Conservation (phyloP, 192 early-diverging fungal species). For the Pilobolus umbonatus region DNA sequence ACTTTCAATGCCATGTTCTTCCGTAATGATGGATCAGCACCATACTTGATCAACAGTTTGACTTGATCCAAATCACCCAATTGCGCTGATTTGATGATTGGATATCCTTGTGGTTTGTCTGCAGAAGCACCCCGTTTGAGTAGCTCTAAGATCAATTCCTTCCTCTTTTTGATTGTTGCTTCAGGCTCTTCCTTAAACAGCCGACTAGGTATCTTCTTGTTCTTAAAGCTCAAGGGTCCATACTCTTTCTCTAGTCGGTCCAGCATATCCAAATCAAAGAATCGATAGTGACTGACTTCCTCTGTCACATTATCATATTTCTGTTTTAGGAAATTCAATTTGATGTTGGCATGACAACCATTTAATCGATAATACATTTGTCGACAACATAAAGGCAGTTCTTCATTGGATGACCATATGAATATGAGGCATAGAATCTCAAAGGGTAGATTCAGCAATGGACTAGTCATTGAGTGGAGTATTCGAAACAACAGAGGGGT, state of each 20-base stretch:
- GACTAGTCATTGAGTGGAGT: too few species aligned
- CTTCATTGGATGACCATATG: constrained; percentile 23
- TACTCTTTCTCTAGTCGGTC: constrained; percentile 4
- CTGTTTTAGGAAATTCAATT: constrained; percentile 20
- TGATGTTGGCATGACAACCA: constrained; percentile 8
- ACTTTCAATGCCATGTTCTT: constrained; percentile 33
- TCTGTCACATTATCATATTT: constrained; percentile 10
- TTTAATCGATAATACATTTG: constrained; percentile 10
- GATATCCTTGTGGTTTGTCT: constrained; percentile 34
- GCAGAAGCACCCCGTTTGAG: constrained; percentile 34
- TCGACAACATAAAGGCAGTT: constrained; percentile 19
- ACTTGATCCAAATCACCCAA: constrained; percentile 27
- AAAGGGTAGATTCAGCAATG: constrained; percentile 17
- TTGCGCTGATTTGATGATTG: constrained; percentile 36
- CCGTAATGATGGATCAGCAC: constrained; percentile 25
- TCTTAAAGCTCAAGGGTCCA: not conserved
- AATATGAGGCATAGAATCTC: constrained; percentile 33
- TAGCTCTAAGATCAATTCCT: constrained; percentile 19
- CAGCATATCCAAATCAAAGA: constrained; percentile 21
- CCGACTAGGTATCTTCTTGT: constrained; percentile 26
- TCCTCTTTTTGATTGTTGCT: not conserved
- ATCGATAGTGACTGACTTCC: constrained; percentile 14
- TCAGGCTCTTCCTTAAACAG: constrained; percentile 16
- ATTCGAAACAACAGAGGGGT: too few species aligned
- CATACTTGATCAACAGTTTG: constrained; percentile 24